Conservation (phyloP, 805 yeast species). For the Alloascoidea hylecoeti region DNA sequence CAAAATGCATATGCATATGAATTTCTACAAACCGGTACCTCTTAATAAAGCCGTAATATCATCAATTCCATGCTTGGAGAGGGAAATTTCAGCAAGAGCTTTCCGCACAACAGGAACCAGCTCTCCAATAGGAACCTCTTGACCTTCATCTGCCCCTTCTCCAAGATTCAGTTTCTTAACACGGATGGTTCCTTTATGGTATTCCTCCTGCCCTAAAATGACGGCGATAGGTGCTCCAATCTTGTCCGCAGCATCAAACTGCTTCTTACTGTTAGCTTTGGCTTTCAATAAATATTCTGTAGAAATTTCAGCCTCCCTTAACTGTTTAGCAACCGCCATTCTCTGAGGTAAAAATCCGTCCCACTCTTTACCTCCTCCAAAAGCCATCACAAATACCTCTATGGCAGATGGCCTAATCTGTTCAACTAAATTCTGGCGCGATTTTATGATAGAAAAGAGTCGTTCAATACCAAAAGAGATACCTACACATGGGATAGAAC, state of each 20-base stretch:
- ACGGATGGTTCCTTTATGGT: constrained; percentile 63
- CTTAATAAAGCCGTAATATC: background rate
- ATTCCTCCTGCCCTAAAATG: constrained; percentile 93
- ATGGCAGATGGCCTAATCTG: constrained; percentile 74
- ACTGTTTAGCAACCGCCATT: constrained; percentile 66
- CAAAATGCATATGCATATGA: no score
- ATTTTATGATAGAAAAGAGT: constrained; percentile 77
- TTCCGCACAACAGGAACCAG: constrained; percentile 38
- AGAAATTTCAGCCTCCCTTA: constrained; percentile 85
- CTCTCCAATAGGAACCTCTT: constrained; percentile 46
- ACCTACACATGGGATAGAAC: constrained; percentile 93
- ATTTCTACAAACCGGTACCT: no score
- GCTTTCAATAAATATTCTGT: constrained; percentile 86
- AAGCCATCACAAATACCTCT: constrained; percentile 93
- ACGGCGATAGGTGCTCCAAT: constrained; percentile 84
- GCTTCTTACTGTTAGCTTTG: constrained; percentile 90
- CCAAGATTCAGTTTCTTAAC: constrained; percentile 85
- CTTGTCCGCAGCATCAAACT: constrained; percentile 95
- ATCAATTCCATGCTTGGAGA: constrained; percentile 16
- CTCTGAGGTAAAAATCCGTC: constrained; percentile 85
- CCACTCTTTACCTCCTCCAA: constrained; percentile 98
- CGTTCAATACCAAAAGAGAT: constrained; percentile 95
- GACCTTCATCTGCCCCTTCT: constrained; percentile 80
- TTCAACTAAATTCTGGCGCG: constrained; percentile 49
- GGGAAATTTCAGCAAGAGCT: constrained; percentile 34